Conservation (phyloP, 352 stramenopile species). For the Blastocystis sp. region DNA sequence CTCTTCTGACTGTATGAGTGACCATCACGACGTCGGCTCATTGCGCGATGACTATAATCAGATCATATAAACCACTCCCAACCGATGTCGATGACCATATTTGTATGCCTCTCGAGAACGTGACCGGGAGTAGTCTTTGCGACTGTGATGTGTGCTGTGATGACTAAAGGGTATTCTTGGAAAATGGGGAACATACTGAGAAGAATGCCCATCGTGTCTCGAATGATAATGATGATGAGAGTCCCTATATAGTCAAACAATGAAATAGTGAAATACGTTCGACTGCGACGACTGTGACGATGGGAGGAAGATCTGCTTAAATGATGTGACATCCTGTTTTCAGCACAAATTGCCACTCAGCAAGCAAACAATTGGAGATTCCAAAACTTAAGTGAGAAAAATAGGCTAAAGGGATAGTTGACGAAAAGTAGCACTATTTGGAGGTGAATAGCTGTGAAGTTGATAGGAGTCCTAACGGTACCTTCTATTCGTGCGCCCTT, state of each 20-base stretch:
- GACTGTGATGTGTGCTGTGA: neutral
- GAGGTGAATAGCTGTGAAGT: too few species aligned
- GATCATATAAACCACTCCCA: neutral
- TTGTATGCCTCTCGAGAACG: neutral
- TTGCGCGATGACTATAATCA: neutral
- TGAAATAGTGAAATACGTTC: neutral
- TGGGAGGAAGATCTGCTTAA: neutral
- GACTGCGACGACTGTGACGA: neutral
- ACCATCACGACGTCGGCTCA: neutral
- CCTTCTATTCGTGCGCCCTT: too few species aligned
- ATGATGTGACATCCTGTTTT: neutral
- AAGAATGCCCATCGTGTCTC: neutral
- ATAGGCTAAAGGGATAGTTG: too few species aligned
- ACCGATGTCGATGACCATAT: slow-evolving; percentile 19
- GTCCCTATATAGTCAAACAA: neutral
- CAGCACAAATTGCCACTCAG: too few species aligned
- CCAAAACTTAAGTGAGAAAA: too few species aligned
- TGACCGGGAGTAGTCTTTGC: neutral
- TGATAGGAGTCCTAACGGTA: too few species aligned
- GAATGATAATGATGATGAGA: neutral
- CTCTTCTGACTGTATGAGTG: slow-evolving; percentile 15
- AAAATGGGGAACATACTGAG: neutral
- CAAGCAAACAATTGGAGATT: too few species aligned
- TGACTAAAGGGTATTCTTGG: neutral
- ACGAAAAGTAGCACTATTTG: too few species aligned